Conservation (phyloP, 345 rosid species). For the Lumnitzera littorea region DNA sequence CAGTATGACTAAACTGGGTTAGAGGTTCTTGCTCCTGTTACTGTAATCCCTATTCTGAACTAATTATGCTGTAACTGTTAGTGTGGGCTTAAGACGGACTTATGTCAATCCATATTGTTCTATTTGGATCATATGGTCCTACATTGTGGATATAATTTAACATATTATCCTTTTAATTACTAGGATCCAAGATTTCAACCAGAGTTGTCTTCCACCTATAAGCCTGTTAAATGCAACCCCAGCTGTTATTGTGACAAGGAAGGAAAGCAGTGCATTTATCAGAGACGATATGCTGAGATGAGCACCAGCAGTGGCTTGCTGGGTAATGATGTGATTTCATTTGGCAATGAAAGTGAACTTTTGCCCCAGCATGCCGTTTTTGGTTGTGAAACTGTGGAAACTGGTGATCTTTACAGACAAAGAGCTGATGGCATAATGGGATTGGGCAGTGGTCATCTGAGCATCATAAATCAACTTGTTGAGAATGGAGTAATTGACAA, state of each 20-base stretch:
- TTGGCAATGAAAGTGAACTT: conserved; percentile 74
- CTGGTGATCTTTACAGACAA: conserved; percentile 85
- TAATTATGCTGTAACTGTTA: too few relatives aligned
- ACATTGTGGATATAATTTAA: not conserved
- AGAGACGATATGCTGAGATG: conserved; percentile 83
- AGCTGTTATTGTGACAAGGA: conserved; percentile 64
- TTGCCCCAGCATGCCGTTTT: conserved; percentile 74
- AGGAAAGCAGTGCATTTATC: conserved; percentile 59
- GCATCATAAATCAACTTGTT: conserved; percentile 84
- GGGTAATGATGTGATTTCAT: conserved; percentile 69
- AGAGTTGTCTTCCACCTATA: conserved; percentile 58
- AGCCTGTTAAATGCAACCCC: conserved; percentile 63
- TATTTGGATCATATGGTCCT: too few relatives aligned
- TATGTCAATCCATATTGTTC: too few relatives aligned
- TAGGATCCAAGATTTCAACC: conserved; percentile 92
- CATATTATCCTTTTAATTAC: not conserved
- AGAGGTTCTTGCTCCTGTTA: too few relatives aligned
- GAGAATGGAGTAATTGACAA: conserved; percentile 65
- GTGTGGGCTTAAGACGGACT: too few relatives aligned
- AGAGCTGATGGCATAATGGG: conserved; percentile 96
- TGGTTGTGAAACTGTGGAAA: conserved; percentile 81
- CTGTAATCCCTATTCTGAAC: too few relatives aligned
- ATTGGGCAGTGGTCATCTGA: conserved; percentile 80
- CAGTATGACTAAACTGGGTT: too few relatives aligned
- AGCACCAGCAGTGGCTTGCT: conserved; percentile 87